Conservation (phyloP, 345 rosid species). For the Boechera divaricarpa region DNA sequence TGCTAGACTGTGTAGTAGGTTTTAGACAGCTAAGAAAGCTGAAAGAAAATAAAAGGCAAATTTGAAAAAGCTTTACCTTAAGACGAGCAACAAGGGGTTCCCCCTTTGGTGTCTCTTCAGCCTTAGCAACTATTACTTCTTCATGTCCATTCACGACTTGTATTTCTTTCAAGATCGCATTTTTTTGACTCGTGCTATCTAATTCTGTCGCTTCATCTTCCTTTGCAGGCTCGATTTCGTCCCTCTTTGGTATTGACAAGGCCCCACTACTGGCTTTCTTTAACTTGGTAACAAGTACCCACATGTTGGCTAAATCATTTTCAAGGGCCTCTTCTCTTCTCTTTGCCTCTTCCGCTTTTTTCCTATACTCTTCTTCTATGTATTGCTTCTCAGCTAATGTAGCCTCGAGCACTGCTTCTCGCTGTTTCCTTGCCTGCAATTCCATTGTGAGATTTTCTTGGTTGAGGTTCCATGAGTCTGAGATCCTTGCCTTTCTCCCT, state of each 20-base stretch:
- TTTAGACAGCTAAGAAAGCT: constrained; percentile 17
- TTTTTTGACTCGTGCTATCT: constrained; percentile 47
- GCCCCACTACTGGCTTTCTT: constrained; percentile 78
- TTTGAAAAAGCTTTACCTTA: constrained; percentile 54
- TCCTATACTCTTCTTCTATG: constrained; percentile 77
- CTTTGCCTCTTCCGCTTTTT: constrained; percentile 82
- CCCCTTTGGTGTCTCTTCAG: constrained; percentile 59
- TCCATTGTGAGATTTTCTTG: constrained; percentile 79
- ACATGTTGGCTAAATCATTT: constrained; percentile 96
- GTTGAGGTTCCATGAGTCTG: constrained; percentile 79
- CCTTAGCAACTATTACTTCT: constrained; percentile 45
- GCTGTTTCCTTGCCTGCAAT: constrained; percentile 83
- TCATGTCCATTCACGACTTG: constrained; percentile 53
- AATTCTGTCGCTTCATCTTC: constrained; percentile 47
- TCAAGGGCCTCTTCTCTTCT: constrained; percentile 87
- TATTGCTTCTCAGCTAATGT: constrained; percentile 79
- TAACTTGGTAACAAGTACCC: constrained; percentile 97
- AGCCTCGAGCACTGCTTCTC: constrained; percentile 84
- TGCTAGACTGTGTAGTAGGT: background rate
- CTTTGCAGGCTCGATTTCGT: constrained; percentile 39
- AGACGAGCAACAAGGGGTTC: constrained; percentile 86
- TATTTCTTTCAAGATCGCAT: constrained; percentile 53
- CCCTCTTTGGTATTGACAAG: constrained; percentile 52
- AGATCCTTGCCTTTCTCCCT: constrained; percentile 76
- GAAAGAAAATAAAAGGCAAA: constrained; percentile 20